Base-by-base conservation (phyloP, 192 early-diverging fungal species). In the Rhizophagus prolifer region DNA sequence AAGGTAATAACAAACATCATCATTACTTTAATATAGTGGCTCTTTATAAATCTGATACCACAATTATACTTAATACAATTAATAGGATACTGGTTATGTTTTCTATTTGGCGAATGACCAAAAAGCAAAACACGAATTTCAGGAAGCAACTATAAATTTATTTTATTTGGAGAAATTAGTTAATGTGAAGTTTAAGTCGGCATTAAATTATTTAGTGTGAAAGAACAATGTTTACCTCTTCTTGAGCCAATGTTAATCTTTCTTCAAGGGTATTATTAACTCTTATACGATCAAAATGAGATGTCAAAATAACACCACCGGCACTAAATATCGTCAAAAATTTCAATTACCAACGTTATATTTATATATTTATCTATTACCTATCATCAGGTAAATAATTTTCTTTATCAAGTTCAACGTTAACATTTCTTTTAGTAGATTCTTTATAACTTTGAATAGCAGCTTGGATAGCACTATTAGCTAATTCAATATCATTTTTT, bases 221-320 rank as follows among this genome's bases (percentile, higher is more conserved):
- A 36, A 72, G 6, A 73, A 54, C 26, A 60, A 72, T 74, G 13
- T 77, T 80, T 87, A 92, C 93, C 77, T 86, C 81, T 78, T 98
- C 94, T 65, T 89, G 86, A 36, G 92, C 86, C 74, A 98, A 87
- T 13, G 90, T 91, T 76, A 99, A 83, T 54, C 97, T 90, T n/a
- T 92, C 88, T 82, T 95, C 94, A 71, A 97, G 86, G 30, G 97
- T 97, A 86, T 98, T 99, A 81, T 91, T 87, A 61, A 95, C 89
- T 44, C 86, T 86, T 79, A 97, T 96, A 54, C 91, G 88, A 61
- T 94, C 94, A 60, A 91, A 87, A 70, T 90, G 81, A 25, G 90
- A 90, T 66, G 88, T 85, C 19, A 97, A 85, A 36, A 95, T 89
- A 44, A 98, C 92, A 66, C 97, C 97, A 75, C 97, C 97, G 77